Percentiles rank a stretch among this genome's conserved stretches.
Evolutionary conservation across 2,329 filamentous ascomycete species (phyloP).

Genomic region (Ceratocystis albifundus): DNA sequence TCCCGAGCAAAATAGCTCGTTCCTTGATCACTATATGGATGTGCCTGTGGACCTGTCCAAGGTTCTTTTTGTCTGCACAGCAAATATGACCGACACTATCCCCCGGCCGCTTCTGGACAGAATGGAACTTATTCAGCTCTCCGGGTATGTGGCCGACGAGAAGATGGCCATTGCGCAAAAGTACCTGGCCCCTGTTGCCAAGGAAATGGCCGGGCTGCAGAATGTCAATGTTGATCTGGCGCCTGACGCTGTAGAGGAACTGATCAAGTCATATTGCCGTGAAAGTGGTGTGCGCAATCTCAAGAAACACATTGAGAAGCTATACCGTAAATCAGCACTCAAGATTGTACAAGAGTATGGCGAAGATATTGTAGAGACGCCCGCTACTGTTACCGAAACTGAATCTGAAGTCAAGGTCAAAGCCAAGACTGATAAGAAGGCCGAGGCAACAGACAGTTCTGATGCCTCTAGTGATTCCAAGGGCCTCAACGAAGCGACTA

Average conservation of each 20-base stretch:
- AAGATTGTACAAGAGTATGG: conserved; percentile 95
- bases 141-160: conserved; percentile 93
- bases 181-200: conserved; percentile 88
- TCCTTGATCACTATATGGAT: conserved; percentile 97
- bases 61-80: conserved; percentile 95
- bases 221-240: conserved; percentile 80
- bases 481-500: conserved; percentile 25
- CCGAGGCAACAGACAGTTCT: conserved; percentile 27
- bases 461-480: conserved; percentile 19
- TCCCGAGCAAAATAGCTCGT: conserved; percentile 93
- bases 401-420: conserved; percentile 28
- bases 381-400: conserved; percentile 36
- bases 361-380: conserved; percentile 61
- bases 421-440: conserved; percentile 30
- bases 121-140: conserved; percentile 95
- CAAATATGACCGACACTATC: conserved; percentile 98
- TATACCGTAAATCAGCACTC: conserved; percentile 90
- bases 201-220: conserved; percentile 81
- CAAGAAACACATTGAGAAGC: conserved; percentile 99
- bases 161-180: conserved; percentile 96
- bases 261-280: conserved; percentile 97
- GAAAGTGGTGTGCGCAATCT: conserved; percentile 94
- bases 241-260: conserved; percentile 79
- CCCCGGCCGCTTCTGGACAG: conserved; percentile 84
- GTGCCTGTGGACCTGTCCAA: conserved; percentile 95